Conservation (phyloP, 2,329 filamentous ascomycete genomes). For the Corynespora cassiicola region DNA sequence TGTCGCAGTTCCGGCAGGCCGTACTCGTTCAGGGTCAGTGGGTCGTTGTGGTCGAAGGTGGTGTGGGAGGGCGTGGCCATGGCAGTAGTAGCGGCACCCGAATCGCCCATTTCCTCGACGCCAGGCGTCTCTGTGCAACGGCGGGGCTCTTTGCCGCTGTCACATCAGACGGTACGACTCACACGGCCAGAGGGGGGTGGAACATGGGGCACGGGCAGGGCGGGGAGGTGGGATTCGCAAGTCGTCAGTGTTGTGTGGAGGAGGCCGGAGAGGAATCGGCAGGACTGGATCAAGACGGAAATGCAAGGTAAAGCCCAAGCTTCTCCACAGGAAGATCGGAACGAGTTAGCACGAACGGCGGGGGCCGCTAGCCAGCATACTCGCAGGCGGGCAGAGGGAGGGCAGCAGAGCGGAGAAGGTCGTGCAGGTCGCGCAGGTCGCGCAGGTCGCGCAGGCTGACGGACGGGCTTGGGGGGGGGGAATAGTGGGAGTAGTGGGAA, state of each 20-base stretch:
- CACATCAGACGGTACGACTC: conserved; percentile 27
- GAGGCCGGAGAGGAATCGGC: conserved; percentile 8
- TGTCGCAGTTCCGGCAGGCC: conserved; percentile 38
- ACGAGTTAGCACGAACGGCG: conserved; percentile 12
- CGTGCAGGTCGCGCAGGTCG: too few species aligned
- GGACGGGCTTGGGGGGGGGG: background rate
- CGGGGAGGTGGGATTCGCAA: background rate
- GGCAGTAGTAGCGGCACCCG: conserved; percentile 31
- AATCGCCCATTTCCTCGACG: conserved; percentile 34
- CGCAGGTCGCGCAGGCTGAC: too few species aligned
- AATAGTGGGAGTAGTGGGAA: too few species aligned
- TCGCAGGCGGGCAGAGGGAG: conserved; percentile 6
- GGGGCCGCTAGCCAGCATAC: conserved; percentile 1
- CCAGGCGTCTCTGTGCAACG: conserved; percentile 25
- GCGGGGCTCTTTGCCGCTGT: conserved; percentile 17
- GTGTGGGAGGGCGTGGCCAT: conserved; percentile 36
- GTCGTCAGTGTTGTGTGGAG: background rate
- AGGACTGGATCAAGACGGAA: background rate
- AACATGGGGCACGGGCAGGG: background rate
- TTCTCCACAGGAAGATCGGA: background rate
- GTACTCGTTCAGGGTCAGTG: conserved; percentile 43
- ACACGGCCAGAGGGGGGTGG: background rate
- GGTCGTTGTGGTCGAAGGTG: conserved; percentile 40
- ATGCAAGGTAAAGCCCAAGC: background rate
- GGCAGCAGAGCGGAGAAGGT: too few species aligned